Evolutionary conservation across 225 moss, liverwort and hornwort genomes (phyloP).

Genomic region (Marchantia paleacea): DNA sequence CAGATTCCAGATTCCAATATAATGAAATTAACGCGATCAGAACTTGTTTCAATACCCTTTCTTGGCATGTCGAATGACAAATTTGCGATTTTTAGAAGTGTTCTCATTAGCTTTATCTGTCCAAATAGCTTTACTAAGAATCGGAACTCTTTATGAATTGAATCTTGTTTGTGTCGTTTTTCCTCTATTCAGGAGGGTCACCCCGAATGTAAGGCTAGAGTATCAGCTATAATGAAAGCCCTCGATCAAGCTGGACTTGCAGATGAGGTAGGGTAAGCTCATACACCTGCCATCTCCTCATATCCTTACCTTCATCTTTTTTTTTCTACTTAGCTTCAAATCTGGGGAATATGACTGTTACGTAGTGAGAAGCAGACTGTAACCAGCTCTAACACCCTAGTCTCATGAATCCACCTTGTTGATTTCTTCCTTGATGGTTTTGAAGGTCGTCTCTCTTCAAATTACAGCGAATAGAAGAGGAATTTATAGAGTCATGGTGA

Average conservation of each 20-base stretch:
- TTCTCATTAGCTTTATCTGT: not conserved
- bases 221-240: slow-evolving; percentile 74
- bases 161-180: not conserved
- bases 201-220: slow-evolving; percentile 92
- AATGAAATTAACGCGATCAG: not conserved
- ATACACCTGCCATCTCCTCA: slow-evolving; percentile 8
- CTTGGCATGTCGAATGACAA: too few relatives aligned
- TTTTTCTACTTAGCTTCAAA: not conserved
- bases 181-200: slow-evolving; percentile 66
- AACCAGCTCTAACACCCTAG: not conserved
- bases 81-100: not conserved
- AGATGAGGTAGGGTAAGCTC: slow-evolving; percentile 83
- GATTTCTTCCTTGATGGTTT: too few relatives aligned
- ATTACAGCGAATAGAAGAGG: too few relatives aligned
- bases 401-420: not conserved
- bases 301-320: not conserved
- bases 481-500: too few relatives aligned
- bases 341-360: not conserved
- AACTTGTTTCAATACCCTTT: not conserved
- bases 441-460: too few relatives aligned
- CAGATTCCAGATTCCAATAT: not conserved
- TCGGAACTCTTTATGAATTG: not conserved
- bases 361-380: not conserved
- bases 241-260: slow-evolving; percentile 72
- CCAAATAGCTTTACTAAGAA: too few relatives aligned